Percentiles rank a stretch among this genome's conserved stretches.
Conservation (phyloP, 768 basidiomycete genomes). For the Lactarius vividus region DNA sequence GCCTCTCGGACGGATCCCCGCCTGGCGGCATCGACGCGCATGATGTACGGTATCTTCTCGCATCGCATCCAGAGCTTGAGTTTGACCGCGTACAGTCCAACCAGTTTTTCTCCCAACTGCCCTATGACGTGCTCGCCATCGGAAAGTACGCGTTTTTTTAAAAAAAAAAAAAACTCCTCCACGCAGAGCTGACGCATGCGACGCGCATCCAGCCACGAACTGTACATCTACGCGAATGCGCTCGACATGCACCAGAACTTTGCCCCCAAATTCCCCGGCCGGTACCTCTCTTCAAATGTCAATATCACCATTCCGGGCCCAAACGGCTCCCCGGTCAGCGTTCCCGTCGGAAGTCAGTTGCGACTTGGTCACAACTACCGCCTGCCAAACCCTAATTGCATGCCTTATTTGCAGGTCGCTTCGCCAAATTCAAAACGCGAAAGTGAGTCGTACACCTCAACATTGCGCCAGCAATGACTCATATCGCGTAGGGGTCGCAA, state of each 20-base stretch:
- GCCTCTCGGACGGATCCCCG: conserved; percentile 73
- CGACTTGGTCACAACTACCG: neutral
- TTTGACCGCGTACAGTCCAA: conserved; percentile 51
- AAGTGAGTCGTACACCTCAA: conserved; percentile 45
- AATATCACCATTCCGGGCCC: conserved; percentile 69
- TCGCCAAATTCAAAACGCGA: conserved; percentile 67
- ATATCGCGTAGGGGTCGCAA: conserved; percentile 49
- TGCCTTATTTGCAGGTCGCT: conserved; percentile 45
- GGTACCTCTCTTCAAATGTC: conserved; percentile 81
- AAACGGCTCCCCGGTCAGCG: conserved; percentile 36
- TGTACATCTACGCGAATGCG: conserved; percentile 68
- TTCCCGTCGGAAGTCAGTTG: conserved; percentile 46
- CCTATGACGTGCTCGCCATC: conserved; percentile 80
- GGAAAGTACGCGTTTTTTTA: conserved; percentile 61
- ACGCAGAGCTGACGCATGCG: neutral
- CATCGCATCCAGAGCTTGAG: conserved; percentile 4
- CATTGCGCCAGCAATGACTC: neutral
- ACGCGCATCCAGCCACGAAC: conserved; percentile 58
- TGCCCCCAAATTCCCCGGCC: conserved; percentile 59
- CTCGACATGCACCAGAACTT: conserved; percentile 74
- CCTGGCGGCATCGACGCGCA: conserved; percentile 71
- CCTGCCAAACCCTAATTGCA: neutral
- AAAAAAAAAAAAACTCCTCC: no score
- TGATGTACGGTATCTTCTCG: conserved; percentile 45
- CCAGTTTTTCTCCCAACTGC: conserved; percentile 65